Conservation (phyloP, 208 protist species). For the Leishmania turanica region DNA sequence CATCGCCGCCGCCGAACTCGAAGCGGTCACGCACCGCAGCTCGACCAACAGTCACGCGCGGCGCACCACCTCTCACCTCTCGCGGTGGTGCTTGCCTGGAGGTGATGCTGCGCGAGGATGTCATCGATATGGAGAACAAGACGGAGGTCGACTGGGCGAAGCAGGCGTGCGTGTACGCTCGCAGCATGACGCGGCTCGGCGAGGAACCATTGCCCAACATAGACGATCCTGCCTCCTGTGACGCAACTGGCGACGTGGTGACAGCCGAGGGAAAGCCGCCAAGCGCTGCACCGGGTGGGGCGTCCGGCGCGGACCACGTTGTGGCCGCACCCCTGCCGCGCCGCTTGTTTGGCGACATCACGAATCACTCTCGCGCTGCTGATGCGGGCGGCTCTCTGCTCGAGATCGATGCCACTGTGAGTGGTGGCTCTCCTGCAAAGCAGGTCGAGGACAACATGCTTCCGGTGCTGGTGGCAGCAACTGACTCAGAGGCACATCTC, state of each 20-base stretch:
- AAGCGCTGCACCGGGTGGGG: background rate
- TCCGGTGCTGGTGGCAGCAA: background rate
- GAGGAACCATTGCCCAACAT: background rate
- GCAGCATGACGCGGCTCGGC: background rate
- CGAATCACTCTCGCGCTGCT: background rate
- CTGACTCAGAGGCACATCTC: conserved; percentile 15
- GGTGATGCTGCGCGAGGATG: conserved; percentile 20
- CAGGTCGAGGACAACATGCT: background rate
- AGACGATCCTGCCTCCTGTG: background rate
- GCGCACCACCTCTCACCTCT: background rate
- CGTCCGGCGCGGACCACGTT: background rate
- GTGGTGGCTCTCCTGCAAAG: background rate
- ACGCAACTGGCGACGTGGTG: background rate
- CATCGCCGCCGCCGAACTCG: background rate
- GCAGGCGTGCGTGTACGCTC: conserved; percentile 30
- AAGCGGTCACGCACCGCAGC: background rate
- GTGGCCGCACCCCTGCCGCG: background rate
- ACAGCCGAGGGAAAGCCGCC: background rate
- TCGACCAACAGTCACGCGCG: background rate
- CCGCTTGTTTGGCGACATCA: conserved; percentile 18
- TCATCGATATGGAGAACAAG: conserved; percentile 24
- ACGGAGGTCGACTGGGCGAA: conserved; percentile 25
- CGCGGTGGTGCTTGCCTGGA: background rate
- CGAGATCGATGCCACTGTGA: conserved; percentile 1
- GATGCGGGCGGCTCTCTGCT: conserved; percentile 7